Base-by-base conservation (phyloP, 768 basidiomycete genomes). In the Arthromyces matolae region DNA sequence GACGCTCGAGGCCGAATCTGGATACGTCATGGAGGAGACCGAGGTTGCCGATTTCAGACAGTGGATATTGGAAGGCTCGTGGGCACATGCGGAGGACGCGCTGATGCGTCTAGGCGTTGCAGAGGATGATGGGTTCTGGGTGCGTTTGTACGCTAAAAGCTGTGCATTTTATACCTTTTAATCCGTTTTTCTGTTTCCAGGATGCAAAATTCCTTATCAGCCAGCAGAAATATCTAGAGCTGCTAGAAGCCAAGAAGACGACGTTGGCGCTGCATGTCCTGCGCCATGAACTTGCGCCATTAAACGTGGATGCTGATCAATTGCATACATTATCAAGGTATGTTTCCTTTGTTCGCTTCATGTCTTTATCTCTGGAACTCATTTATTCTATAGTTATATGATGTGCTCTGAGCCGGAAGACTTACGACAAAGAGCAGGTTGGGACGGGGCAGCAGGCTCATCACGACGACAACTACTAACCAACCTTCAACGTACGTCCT, bases 161-260 rank as follows among this genome's bases (percentile, higher is more conserved):
- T n/a, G n/a, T n/a, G n/a, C n/a, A n/a, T n/a, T n/a, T n/a, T n/a
- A n/a, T n/a, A n/a, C n/a, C n/a, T n/a, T n/a, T n/a, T n/a, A n/a
- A n/a, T n/a, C n/a, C n/a, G n/a, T n/a, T n/a, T n/a, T n/a, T n/a
- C n/a, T n/a, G n/a, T n/a, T n/a, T n/a, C n/a, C 29, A 95, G 86
- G 83, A 88, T 58, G 86, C 88, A 18, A 82, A 75, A 51, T 96
- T 94, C 66, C 72, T 94, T 51, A 89, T 99, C 54, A 85, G 84
- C 51, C 86, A 89, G 67, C 96, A 99, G 78, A 94, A 96, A 70
- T 99, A 96, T 66, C 75, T 98, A 33, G 96, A 99, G 62, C 73
- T 90, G 16, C 73, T 99, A 41, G 95, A 97, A 60, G 77, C 80
- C 4, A 80, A 79, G 58, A 83, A 84, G 69, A 86, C 83, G 2